A percentile compares a stretch with the other conserved stretches of the same genome.
Evolutionary conservation across 2,329 filamentous ascomycete species (phyloP).

Genomic region (Orbilia javanica): DNA sequence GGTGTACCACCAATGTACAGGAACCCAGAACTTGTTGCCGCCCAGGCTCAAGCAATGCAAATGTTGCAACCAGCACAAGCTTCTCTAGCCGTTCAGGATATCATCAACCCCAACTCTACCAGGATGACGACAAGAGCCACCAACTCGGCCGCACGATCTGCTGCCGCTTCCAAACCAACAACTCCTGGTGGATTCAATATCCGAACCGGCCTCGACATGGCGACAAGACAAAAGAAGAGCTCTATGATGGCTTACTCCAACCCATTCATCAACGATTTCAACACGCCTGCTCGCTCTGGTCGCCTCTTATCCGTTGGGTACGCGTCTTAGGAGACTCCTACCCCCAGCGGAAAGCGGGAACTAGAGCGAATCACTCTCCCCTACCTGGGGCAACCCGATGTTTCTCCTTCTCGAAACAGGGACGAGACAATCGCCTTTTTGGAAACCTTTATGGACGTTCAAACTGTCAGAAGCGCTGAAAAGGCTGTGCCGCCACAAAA

Average conservation of each 20-base stretch:
- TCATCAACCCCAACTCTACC: constrained; percentile 54
- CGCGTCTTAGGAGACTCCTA: constrained; percentile 48
- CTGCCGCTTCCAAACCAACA: constrained; percentile 21
- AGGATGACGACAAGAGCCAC: constrained; percentile 54
- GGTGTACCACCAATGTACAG: constrained; percentile 53
- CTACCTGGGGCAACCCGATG: constrained; percentile 18
- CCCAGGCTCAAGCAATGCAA: constrained; percentile 17
- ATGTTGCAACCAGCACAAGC: constrained; percentile 16
- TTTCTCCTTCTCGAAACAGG: constrained; percentile 9
- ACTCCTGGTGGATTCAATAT: constrained; percentile 47
- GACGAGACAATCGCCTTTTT: constrained; percentile 33
- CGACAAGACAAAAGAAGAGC: constrained; percentile 43
- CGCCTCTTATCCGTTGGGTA: constrained; percentile 49
- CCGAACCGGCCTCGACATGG: constrained; percentile 53
- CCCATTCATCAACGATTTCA: constrained; percentile 45
- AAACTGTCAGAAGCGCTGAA: constrained; percentile 18
- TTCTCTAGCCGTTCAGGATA: constrained; percentile 41
- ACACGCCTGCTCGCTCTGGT: constrained; percentile 21
- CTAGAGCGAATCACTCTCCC: constrained; percentile 12
- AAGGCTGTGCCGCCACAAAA: constrained; percentile 15
- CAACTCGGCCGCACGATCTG: constrained; percentile 42
- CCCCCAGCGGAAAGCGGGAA: constrained; percentile 18
- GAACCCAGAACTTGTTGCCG: constrained; percentile 7
- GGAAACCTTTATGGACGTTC: constrained; percentile 17
- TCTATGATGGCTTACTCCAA: constrained; percentile 44